phyloP scores from a whole-genome alignment of 148 eudicot genomes.

The Drosera capensis region DNA sequence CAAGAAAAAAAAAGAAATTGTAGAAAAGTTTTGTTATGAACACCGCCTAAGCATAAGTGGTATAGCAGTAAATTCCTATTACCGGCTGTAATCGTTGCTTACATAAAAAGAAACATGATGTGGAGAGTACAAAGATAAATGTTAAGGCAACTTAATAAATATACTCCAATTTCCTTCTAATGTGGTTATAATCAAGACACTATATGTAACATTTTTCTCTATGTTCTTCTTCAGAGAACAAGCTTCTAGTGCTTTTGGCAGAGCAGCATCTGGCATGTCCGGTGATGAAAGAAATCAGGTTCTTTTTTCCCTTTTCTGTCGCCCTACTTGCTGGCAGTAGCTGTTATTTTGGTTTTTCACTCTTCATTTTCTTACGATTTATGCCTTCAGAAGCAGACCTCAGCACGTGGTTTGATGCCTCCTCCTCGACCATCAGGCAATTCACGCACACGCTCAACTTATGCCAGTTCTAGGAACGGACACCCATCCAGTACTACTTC shows the following conservation, averaged over 20 bases:
- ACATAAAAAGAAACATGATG: too few species aligned
- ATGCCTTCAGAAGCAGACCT: slow-evolving; percentile 40
- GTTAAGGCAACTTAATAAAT: too few species aligned
- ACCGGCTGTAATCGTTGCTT: too few species aligned
- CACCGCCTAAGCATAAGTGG: too few species aligned
- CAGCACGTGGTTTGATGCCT: slow-evolving; percentile 78
- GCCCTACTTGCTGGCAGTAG: neutral
- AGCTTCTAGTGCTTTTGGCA: slow-evolving; percentile 79
- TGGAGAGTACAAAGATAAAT: too few species aligned
- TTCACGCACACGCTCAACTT: slow-evolving; percentile 15
- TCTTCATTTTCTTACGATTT: too few species aligned
- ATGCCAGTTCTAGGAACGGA: slow-evolving; percentile 20
- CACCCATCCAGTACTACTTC: slow-evolving; percentile 37
- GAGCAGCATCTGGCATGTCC: slow-evolving; percentile 79
- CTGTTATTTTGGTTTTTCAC: neutral
- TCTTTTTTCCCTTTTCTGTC: slow-evolving; percentile 3
- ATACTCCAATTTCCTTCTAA: neutral
- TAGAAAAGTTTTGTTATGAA: too few species aligned
- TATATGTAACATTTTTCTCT: too few species aligned
- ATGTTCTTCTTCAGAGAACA: slow-evolving; percentile 92
- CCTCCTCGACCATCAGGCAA: slow-evolving; percentile 62
- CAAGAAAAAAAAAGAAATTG: too few species aligned
- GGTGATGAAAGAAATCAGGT: slow-evolving; percentile 91
- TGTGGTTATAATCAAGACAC: neutral
- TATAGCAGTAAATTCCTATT: too few species aligned